Conservation (phyloP, 2,329 filamentous ascomycete genomes). For the Tolypocladium endophyticum region DNA sequence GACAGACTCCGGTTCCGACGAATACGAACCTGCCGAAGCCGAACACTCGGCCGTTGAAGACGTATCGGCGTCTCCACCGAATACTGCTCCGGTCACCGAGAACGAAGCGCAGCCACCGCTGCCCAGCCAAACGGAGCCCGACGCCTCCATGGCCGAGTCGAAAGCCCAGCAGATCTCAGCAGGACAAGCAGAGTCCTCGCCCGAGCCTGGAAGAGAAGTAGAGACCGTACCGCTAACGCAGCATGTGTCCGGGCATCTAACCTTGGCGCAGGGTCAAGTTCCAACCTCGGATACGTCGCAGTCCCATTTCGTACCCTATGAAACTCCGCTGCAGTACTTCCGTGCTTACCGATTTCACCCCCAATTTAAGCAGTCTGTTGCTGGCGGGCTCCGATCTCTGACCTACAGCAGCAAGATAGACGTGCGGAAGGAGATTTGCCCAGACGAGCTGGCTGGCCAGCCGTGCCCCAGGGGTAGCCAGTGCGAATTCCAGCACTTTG, state of each 20-base stretch:
- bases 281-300: slow-evolving; percentile 2
- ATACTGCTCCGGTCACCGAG: slow-evolving; percentile 6
- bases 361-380: slow-evolving; percentile 55
- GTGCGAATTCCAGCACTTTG: slow-evolving; percentile 74
- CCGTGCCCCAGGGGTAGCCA: slow-evolving; percentile 58
- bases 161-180: slow-evolving; percentile 20
- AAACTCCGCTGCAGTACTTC: slow-evolving; percentile 74
- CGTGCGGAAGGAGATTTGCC: slow-evolving; percentile 62
- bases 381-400: slow-evolving; percentile 74
- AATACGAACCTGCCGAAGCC: slow-evolving; percentile 44
- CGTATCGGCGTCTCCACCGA: neutral
- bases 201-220: slow-evolving; percentile 31
- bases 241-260: slow-evolving; percentile 7
- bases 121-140: slow-evolving; percentile 11
- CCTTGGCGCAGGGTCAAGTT: slow-evolving; percentile 8
- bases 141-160: slow-evolving; percentile 7
- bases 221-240: slow-evolving; percentile 7
- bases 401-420: slow-evolving; percentile 93
- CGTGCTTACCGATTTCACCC: slow-evolving; percentile 87
- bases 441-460: slow-evolving; percentile 59
- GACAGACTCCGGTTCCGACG: slow-evolving; percentile 30
- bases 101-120: slow-evolving; percentile 13
- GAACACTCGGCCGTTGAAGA: slow-evolving; percentile 4
- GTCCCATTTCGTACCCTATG: slow-evolving; percentile 49
- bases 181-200: slow-evolving; percentile 11